Evolutionary conservation across 2,329 filamentous ascomycete genomes (phyloP), one percentile per base, ranked within the genome.

Genomic region (Dissoconium aciculare): DNA sequence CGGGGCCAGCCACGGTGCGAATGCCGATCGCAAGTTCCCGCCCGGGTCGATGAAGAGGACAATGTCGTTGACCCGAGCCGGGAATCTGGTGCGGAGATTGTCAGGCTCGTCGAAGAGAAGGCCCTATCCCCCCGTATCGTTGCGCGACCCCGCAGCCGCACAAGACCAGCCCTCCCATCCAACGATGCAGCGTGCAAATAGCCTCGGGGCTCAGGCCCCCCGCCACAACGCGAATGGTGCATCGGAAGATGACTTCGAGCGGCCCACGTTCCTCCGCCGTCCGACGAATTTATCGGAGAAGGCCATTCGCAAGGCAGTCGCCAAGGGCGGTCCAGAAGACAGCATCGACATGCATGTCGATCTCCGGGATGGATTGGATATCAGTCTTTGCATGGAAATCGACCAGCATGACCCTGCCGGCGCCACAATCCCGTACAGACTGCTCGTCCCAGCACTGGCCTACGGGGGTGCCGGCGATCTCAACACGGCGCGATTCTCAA

Each of bases 341-440:
- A 66, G 67, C 38, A 59, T 44, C 51, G 65, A 53, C 53, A 69
- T 56, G 28, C 59, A 62, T 33, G 62, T 95, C 36, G 74, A 93
- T 49, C 64, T 94, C 0, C 72, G 89, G 50, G 78, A 78, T 16
- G 84, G 83, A 0, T 62, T 98, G 6, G 84, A 94, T 42, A 76
- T 98, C 19, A 79, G 74, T 30, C 58, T 98, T 26, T 93, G 94
- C 45, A 74, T 93, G 39, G 89, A 98, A 57, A 73, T 94, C 38
- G 84, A 78, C 45, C 70, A 80, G 26, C 74, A 72, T 39, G 84
- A 98, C 45, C 87, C 89, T 1, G 69, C 79, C 0, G 91, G 89
- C 10, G 83, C 82, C 40, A 98, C 89, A 1, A 71, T 74, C 30
- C 82, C 84, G 5, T 98, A 98, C 53, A 67, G 83, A 23, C 59